Evolutionary conservation across 2,329 filamentous ascomycete genomes (phyloP).

Genomic region (Rhinocladiella mackenziei): DNA sequence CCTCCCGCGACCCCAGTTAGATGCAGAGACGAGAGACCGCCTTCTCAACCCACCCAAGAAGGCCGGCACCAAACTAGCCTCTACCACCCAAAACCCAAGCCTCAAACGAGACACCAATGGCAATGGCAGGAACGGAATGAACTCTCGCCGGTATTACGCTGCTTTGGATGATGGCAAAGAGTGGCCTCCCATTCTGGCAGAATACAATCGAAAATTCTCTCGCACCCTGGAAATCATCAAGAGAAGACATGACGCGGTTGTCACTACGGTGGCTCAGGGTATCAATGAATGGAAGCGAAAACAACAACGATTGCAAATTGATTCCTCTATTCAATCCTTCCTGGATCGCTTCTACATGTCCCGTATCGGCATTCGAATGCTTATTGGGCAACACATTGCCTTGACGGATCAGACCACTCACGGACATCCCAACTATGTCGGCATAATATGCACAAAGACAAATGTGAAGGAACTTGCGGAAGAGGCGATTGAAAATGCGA

Average conservation of each 20-base stretch:
- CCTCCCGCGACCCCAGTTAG: constrained; percentile 71
- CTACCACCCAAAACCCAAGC: constrained; percentile 86
- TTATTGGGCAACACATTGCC: constrained; percentile 97
- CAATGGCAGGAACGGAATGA: constrained; percentile 49
- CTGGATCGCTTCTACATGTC: constrained; percentile 99
- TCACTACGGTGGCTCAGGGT: constrained; percentile 95
- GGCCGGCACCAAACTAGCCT: constrained; percentile 65
- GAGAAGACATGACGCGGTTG: constrained; percentile 89
- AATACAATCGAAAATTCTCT: constrained; percentile 90
- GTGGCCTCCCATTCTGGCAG: constrained; percentile 90
- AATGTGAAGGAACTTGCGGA: constrained; percentile 92
- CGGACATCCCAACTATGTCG: constrained; percentile 88
- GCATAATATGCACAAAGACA: constrained; percentile 98
- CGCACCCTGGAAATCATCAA: constrained; percentile 91
- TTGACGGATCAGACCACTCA: constrained; percentile 88
- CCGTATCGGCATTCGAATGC: constrained; percentile 96
- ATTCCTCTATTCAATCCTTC: constrained; percentile 91
- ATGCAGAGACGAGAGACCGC: constrained; percentile 70
- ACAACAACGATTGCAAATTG: constrained; percentile 95
- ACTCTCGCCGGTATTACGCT: constrained; percentile 75
- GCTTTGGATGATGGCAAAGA: constrained; percentile 81
- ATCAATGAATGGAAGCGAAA: constrained; percentile 98
- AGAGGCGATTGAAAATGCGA: constrained; percentile 95
- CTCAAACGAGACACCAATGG: constrained; percentile 65
- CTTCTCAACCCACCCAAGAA: constrained; percentile 55